Base-by-base conservation (phyloP, 495 filamentous ascomycete genomes). In the Penicillium lagena region DNA sequence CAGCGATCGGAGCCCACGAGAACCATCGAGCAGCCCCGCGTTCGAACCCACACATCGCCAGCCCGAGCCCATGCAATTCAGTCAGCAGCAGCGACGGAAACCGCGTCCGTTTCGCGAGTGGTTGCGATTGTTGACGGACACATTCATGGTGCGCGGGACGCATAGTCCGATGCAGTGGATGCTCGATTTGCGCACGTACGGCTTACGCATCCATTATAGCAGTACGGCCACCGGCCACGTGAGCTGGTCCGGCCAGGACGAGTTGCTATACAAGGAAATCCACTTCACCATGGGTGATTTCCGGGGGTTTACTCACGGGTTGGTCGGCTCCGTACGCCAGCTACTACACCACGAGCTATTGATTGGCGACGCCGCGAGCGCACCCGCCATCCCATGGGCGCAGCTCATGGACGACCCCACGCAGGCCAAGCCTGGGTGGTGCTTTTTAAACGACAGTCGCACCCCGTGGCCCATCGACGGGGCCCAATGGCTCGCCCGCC, bases 191-290 rank as follows among this genome's bases (percentile, higher is more conserved):
- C 51, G 43, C 0, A 63, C 33, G 29, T 67, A 64, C 44, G 29
- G 58, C 12, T 43, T 62, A 12, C 62, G 62, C 51, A 54, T 66
- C 35, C 34, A 60, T 51, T 64, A 60, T 39, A 64, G 53, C 36
- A 64, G 36, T 6, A 57, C 22, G 1, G 9, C 12, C 10, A 15
- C 11, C 0, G 45, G 47, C 4, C 12, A 51, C 41, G 29, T 58
- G 0, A 13, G 1, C n/a, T 58, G 35, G 50, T 29, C 28, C 14
- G 40, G 47, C 10, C 1, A 32, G 1, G 30, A 53, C 12, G 13
- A 46, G 32, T 13, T 51, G 14, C 31, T 47, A 8, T 53, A 54
- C 29, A 39, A 51, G 30, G 12, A 50, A 0, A 1, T 53, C 0
- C 1, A 46, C 1, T 54, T 54, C 11, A 58, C 30, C 1, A 58